Evolutionary conservation across 495 filamentous ascomycete species (phyloP).

Genomic region (Rhypophila decipiens): DNA sequence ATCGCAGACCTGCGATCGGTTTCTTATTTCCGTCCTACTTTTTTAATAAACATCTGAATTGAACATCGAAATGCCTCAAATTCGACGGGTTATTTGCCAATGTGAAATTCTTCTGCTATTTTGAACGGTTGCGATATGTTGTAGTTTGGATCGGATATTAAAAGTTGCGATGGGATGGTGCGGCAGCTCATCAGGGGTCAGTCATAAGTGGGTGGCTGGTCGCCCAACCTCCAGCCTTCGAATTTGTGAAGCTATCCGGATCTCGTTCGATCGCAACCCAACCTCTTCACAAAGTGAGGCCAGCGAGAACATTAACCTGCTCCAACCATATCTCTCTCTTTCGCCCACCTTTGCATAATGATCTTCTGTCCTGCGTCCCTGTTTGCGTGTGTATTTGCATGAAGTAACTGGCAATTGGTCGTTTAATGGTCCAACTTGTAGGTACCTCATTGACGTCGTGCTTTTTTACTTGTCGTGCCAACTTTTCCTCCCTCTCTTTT

Average conservation of each 20-base stretch:
- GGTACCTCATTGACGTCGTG: constrained; percentile 5
- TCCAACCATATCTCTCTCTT: constrained; percentile 20
- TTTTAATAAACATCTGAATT: too few relatives aligned
- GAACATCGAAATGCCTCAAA: too few relatives aligned
- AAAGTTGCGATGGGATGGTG: too few relatives aligned
- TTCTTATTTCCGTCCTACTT: too few relatives aligned
- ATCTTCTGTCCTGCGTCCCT: constrained; percentile 5
- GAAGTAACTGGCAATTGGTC: constrained; percentile 17
- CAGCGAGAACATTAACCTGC: not conserved
- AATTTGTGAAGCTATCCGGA: too few relatives aligned
- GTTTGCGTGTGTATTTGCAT: constrained; percentile 13
- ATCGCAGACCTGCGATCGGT: too few relatives aligned
- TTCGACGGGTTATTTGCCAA: too few relatives aligned
- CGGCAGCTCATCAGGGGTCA: too few relatives aligned
- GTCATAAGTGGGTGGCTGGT: not conserved
- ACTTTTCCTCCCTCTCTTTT: not conserved
- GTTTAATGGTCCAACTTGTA: constrained; percentile 9
- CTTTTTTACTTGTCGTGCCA: not conserved
- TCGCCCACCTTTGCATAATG: constrained; percentile 13
- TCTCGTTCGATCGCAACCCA: not conserved
- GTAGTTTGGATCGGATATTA: too few relatives aligned
- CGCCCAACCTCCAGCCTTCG: not conserved
- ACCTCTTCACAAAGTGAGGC: not conserved
- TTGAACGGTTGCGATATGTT: too few relatives aligned
- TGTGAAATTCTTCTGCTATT: too few relatives aligned